Evolutionary conservation across 805 yeast species (phyloP), one percentile per base, ranked within the genome.

Genomic region (Scheffersomyces ergatensis): DNA sequence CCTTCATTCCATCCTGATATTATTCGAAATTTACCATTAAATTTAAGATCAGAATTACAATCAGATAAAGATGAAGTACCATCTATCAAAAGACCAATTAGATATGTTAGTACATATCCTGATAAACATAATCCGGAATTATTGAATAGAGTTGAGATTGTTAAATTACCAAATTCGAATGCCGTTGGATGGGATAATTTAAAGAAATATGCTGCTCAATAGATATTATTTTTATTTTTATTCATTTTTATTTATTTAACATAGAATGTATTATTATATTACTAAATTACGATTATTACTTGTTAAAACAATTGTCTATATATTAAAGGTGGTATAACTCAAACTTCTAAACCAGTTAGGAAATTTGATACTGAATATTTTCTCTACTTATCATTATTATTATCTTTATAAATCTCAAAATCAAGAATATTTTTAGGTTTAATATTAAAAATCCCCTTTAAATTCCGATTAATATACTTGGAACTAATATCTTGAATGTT

Each of bases 181-280:
- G 51, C 65, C 12, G 40, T 70, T 32, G 76, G 67, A 3, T 70
- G 76, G 76, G 75, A 67, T 40, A 70, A 70, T 43, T 48, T 70
- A 35, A 55, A 61, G 38, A 67, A 65, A 49, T 70, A 58, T 49
- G 48, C 46, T 33, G 36, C 42, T 33, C 5, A 25, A 25, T 25
- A 25, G 13, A 25, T 21, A 17, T 15, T 33, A 17, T 36, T 29
- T 26, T 14, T 34, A 34, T 17, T 15, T 33, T 36, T 33, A 16
- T 30, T 31, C 21, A 14, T 15, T n/a, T 19, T 18, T 38, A 26
- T 34, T 32, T 24, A 32, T n/a, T 32, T 19, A 14, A 15, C 29
- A 17, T 4, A 8, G n/a, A 17, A 29, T 26, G 24, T 12, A n/a
- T 13, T 24, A 23, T 3, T 17, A 16, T 8, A 21, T 18, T 11